Conservation (phyloP, 2,329 filamentous ascomycete species). For the Tolypocladium capitatum region DNA sequence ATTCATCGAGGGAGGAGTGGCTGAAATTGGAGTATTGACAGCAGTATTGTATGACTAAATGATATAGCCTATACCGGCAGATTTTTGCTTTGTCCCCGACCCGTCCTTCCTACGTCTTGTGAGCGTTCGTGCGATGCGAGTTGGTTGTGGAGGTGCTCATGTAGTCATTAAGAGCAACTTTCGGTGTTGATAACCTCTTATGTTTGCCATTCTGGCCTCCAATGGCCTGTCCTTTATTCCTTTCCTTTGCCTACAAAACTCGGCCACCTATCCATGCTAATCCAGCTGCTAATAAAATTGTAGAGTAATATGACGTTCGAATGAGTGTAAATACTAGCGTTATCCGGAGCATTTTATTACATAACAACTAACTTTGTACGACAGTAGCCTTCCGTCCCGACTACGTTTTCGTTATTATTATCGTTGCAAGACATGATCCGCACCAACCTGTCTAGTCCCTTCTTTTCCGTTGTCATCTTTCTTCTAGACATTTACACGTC, state of each 20-base stretch:
- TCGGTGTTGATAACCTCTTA: neutral
- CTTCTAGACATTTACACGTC: no score
- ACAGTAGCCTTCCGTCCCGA: no score
- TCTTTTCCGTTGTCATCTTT: no score
- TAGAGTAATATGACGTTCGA: neutral
- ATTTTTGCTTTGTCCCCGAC: neutral
- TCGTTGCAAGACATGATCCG: no score
- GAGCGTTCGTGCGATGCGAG: no score
- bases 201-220: neutral
- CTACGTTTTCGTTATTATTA: no score
- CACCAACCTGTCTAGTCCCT: no score
- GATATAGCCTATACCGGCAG: neutral
- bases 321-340: no score
- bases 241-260: neutral
- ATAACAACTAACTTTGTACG: no score
- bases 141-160: neutral
- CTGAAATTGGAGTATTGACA: neutral
- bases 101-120: no score
- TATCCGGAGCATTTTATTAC: no score
- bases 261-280: neutral
- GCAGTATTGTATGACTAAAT: neutral
- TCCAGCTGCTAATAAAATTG: neutral
- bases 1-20: neutral
- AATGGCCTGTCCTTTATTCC: neutral
- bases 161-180: neutral